Evolutionary conservation across 2,329 filamentous ascomycete species (phyloP).

Genomic region (Penicillium sp.): DNA sequence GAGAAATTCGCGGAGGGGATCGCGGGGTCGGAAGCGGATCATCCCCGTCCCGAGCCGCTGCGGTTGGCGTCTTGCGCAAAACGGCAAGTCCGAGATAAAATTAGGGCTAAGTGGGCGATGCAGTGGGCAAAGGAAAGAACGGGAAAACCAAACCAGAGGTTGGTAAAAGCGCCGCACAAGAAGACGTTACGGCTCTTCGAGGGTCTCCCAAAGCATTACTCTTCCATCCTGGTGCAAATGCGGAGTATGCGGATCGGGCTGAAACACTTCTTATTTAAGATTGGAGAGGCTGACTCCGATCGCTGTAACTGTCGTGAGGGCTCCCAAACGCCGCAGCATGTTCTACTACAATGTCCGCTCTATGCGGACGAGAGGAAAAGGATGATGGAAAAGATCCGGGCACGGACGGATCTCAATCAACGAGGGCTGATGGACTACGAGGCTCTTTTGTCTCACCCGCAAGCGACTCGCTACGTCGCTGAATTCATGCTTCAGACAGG

Average conservation of each 20-base stretch:
- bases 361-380: background rate
- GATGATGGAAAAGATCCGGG: background rate
- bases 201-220: too few relatives aligned
- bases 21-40: too few relatives aligned
- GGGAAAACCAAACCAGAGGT: too few relatives aligned
- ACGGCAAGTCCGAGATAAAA: too few relatives aligned
- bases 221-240: too few relatives aligned
- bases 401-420: background rate
- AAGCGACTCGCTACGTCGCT: background rate
- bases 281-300: conserved; percentile 5
- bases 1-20: too few relatives aligned
- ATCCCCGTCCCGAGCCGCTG: too few relatives aligned
- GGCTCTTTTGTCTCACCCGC: background rate
- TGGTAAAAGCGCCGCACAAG: too few relatives aligned
- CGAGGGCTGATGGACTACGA: background rate
- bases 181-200: too few relatives aligned
- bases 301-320: background rate
- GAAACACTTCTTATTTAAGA: conserved; percentile 7
- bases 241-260: background rate
- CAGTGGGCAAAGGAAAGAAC: too few relatives aligned
- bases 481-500: background rate
- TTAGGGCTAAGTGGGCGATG: too few relatives aligned
- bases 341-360: background rate
- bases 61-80: too few relatives aligned
- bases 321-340: conserved; percentile 4